phyloP scores from a whole-genome alignment of 23 red algal genomes.

The Agarophyton chilense region DNA sequence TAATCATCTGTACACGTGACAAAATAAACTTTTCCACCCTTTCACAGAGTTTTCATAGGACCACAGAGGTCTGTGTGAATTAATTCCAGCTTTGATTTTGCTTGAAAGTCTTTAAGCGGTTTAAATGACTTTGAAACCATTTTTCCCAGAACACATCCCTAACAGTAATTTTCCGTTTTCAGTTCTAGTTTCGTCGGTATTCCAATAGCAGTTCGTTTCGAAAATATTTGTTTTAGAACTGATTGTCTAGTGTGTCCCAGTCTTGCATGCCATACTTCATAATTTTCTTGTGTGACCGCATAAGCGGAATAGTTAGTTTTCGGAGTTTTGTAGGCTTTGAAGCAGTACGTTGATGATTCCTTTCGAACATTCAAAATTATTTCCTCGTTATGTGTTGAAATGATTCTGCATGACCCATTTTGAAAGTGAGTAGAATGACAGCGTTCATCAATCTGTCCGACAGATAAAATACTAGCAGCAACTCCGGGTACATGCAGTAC shows the following conservation, averaged over 20 bases:
- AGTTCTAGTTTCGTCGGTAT: not conserved
- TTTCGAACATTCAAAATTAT: not conserved
- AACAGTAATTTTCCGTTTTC: not conserved
- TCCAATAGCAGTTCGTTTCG: not conserved
- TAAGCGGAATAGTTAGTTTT: not conserved
- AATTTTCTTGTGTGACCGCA: not conserved
- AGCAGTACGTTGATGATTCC: not conserved
- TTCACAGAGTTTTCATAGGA: not conserved
- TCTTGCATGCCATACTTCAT: not conserved
- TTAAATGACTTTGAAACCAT: constrained; percentile 9
- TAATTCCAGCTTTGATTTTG: constrained; percentile 1
- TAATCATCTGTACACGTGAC: constrained; percentile 37
- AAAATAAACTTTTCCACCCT: constrained; percentile 3
- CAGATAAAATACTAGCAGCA: not conserved
- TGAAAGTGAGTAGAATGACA: not conserved
- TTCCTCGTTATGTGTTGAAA: not conserved
- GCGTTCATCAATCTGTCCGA: not conserved
- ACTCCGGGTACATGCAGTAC: too few species aligned
- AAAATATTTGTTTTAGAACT: not conserved
- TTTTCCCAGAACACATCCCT: not conserved
- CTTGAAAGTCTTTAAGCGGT: not conserved
- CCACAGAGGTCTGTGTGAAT: constrained; percentile 3
- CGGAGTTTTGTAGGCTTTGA: not conserved
- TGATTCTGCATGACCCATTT: not conserved
- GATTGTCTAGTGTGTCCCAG: not conserved